phyloP scores from a whole-genome alignment of 2,329 filamentous ascomycete species.

The Xylaria sp. region DNA sequence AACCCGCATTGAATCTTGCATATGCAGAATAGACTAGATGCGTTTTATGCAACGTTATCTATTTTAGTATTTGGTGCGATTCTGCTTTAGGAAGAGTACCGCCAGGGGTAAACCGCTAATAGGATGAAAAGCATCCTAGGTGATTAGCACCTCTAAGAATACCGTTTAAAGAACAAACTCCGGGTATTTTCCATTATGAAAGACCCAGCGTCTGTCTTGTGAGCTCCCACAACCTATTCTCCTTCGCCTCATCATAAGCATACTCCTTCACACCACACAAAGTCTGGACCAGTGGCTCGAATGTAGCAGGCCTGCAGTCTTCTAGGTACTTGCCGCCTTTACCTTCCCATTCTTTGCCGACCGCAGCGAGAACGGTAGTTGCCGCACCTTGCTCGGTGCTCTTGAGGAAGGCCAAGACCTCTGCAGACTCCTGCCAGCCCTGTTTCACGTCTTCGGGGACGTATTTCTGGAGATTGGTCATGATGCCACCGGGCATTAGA shows the following conservation, averaged over 20 bases:
- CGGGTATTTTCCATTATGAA: background rate
- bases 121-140: background rate
- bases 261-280: slow-evolving; percentile 20
- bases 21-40: background rate
- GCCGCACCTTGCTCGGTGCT: slow-evolving; percentile 55
- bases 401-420: slow-evolving; percentile 16
- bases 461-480: slow-evolving; percentile 26
- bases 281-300: slow-evolving; percentile 10
- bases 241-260: slow-evolving; percentile 26
- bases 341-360: slow-evolving; percentile 48
- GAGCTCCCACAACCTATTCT: slow-evolving; percentile 30
- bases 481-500: slow-evolving; percentile 32
- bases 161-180: background rate
- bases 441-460: slow-evolving; percentile 14
- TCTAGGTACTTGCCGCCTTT: slow-evolving; percentile 35
- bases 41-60: background rate
- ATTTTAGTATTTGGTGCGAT: background rate
- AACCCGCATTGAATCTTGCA: background rate
- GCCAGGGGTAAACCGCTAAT: background rate
- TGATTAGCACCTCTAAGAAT: background rate
- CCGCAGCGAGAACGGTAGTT: slow-evolving; percentile 52
- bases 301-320: slow-evolving; percentile 16
- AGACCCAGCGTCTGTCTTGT: slow-evolving; percentile 22
- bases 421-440: background rate
- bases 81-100: background rate